These are phyloP conservation scores for Agrocybe pediades DNA, from an alignment of 768 basidiomycete species.

Conservation along the genomic window DNA sequence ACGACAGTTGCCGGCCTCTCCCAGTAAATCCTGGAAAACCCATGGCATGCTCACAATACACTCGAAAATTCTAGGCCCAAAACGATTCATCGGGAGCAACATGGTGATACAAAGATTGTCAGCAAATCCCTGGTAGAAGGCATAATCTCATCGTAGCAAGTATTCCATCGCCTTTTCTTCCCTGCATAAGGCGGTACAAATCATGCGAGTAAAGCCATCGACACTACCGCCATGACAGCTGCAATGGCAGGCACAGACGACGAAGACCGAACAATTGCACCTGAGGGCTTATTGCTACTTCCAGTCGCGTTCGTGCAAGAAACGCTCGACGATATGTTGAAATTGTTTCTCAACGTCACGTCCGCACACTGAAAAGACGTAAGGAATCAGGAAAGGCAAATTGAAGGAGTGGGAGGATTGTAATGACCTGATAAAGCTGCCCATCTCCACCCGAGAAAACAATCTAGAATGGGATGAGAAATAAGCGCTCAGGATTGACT, in stretches of 20 bases:
- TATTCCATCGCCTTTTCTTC: no score
- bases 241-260: conserved; percentile 1
- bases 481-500: neutral
- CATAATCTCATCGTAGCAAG: no score
- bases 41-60: no score
- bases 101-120: no score
- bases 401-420: neutral
- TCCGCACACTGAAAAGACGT: conserved; percentile 67
- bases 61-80: no score
- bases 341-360: conserved; percentile 61
- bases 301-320: conserved; percentile 21
- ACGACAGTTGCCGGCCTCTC: no score
- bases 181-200: no score
- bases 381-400: neutral
- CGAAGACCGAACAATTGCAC: conserved; percentile 1
- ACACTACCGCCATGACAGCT: neutral
- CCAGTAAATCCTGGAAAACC: no score
- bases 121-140: no score
- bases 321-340: conserved; percentile 44
- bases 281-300: neutral
- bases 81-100: no score
- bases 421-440: conserved; percentile 63
- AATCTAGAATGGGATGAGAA: conserved; percentile 30
- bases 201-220: neutral
- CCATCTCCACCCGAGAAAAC: conserved; percentile 74